Conservation (phyloP, 2,329 filamentous ascomycete species). For the Sporothrix curviconia region DNA sequence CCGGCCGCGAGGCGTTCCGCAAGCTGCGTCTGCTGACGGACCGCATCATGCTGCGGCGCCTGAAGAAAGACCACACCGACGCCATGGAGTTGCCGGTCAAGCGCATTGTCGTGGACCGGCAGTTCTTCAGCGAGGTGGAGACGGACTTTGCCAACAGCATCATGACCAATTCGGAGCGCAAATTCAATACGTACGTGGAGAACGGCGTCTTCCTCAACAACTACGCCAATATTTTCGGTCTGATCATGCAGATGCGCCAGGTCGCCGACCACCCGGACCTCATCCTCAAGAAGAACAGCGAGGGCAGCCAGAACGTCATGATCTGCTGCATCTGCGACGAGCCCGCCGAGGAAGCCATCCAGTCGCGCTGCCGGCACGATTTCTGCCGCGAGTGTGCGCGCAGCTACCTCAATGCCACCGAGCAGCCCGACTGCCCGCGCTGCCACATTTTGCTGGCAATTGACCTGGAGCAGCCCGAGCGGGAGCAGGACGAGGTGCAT, state of each 20-base stretch:
- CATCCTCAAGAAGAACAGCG: conserved; percentile 78
- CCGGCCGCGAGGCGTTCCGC: conserved; percentile 63
- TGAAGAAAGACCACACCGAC: conserved; percentile 89
- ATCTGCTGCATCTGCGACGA: conserved; percentile 96
- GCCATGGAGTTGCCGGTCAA: conserved; percentile 97
- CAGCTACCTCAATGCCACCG: conserved; percentile 72
- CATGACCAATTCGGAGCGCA: conserved; percentile 82
- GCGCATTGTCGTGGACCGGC: conserved; percentile 82
- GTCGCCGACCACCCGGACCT: conserved; percentile 94
- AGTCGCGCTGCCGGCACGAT: conserved; percentile 86
- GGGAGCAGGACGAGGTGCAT: conserved; percentile 79
- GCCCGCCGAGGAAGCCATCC: conserved; percentile 87
- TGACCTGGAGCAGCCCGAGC: conserved; percentile 90
- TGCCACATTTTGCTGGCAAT: conserved; percentile 88
- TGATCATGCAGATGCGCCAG: conserved; percentile 99
- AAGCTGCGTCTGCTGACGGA: conserved; percentile 87
- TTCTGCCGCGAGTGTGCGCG: conserved; percentile 79
- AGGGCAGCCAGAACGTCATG: conserved; percentile 82
- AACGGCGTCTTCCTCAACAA: conserved; percentile 93
- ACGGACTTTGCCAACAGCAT: conserved; percentile 93
- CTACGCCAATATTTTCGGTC: conserved; percentile 96
- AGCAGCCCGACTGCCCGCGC: conserved; percentile 73
- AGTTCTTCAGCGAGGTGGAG: conserved; percentile 95
- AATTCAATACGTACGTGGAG: conserved; percentile 93
- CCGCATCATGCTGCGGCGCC: conserved; percentile 88